phyloP scores from a whole-genome alignment of 1,284 basidiomycete genomes.

The Singerocomus rubriflavus region DNA sequence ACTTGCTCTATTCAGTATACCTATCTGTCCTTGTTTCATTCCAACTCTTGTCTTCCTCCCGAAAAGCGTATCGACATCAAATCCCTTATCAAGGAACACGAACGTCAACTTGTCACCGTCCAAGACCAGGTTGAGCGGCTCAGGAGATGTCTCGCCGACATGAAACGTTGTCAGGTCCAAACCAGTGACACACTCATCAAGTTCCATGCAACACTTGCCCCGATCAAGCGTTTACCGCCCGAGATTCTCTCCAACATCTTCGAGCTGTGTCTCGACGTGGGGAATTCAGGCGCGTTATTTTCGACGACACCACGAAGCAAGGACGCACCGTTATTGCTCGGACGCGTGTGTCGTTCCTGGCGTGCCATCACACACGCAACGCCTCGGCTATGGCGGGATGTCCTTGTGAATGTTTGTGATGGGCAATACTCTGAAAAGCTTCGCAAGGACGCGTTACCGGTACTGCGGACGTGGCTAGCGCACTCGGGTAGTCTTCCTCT shows the following conservation, averaged over 20 bases:
- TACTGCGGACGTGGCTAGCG: conserved; percentile 21
- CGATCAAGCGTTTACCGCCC: conserved; percentile 27
- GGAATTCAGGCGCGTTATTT: not conserved
- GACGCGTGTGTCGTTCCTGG: conserved; percentile 26
- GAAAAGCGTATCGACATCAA: conserved; percentile 11
- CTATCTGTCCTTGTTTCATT: conserved; percentile 10
- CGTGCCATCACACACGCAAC: conserved; percentile 19
- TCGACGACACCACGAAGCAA: conserved; percentile 1
- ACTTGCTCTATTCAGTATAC: conserved; percentile 8
- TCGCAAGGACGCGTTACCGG: conserved; percentile 19
- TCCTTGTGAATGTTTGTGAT: conserved; percentile 24
- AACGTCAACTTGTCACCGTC: conserved; percentile 15
- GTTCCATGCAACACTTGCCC: conserved; percentile 18
- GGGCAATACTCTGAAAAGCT: conserved; percentile 23
- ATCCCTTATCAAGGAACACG: conserved; percentile 17
- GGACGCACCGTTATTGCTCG: conserved; percentile 23
- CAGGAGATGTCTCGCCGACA: conserved; percentile 9
- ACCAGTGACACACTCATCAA: conserved; percentile 11
- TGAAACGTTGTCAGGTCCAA: conserved; percentile 11
- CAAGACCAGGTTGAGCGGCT: conserved; percentile 11
- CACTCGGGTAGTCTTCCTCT: conserved; percentile 26
- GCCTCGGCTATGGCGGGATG: conserved; percentile 22
- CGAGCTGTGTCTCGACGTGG: conserved; percentile 18
- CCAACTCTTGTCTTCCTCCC: conserved; percentile 16
- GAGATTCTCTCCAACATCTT: conserved; percentile 29